Evolutionary conservation across 306 rosid genomes (phyloP), one percentile per base, ranked within the genome.

Genomic region (Acacia crassicarpa): DNA sequence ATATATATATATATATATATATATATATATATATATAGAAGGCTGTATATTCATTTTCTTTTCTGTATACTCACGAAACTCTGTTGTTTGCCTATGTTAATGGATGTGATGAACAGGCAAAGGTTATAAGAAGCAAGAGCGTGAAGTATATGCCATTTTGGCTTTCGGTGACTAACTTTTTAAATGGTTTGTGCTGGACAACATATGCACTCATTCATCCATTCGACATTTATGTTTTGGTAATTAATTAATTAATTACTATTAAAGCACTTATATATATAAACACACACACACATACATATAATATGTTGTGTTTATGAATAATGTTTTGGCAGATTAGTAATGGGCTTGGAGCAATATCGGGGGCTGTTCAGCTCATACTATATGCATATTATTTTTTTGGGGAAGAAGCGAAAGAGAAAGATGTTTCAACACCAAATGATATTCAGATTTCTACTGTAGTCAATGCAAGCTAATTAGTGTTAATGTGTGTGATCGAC

Each of bases 81-180:
- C 10, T 9, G 2, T 44, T 38, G 41, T 44, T 10, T 44, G 46
- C 12, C 12, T 8, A 44, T 9, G 14, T 9, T 9, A 9, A 9
- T 44, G 14, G 2, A 44, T 44, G 46, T 0, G 3, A 43, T 10
- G 46, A 46, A 46, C 89, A 94, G 98, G 68, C 17, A 32, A 84
- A 89, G 61, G 98, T 93, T 1, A 88, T 93, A 67, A 80, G 22
- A 58, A 91, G 92, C 0, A 93, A 89, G 87, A 95, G 97, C 9
- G 97, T 91, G 48, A 80, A 88, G 20, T 95, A 83, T 82, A 95
- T 93, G 98, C 97, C 98, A 13, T 89, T 93, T 59, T 81, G 77
- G 81, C 97, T 95, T 11, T 93, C 97, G 5, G 0, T 91, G 25
- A 17, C 98, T 23, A 90, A 89, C 84, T 90, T 91, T 66, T 85